These are phyloP conservation scores for Trichoderma simmonsii DNA, from an alignment of 2,329 filamentous ascomycete genomes.

Conservation along the genomic window DNA sequence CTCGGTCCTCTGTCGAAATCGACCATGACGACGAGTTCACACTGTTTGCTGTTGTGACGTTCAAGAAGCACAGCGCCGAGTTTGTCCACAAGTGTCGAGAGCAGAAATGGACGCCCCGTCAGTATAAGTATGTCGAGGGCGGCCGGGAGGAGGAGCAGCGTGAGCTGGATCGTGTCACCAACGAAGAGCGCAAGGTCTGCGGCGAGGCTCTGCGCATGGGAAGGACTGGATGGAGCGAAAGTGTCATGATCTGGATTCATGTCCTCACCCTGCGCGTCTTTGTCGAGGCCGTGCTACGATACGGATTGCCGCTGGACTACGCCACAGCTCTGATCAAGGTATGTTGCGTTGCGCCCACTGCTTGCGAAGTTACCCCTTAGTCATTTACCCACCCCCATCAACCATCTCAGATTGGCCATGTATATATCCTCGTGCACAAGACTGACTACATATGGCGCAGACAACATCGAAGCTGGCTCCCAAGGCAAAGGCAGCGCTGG, in stretches of 20 bases:
- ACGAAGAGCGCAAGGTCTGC: conserved; percentile 88
- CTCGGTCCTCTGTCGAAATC: conserved; percentile 76
- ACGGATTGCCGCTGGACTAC: conserved; percentile 88
- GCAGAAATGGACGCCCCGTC: conserved; percentile 89
- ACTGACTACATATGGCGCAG: conserved; percentile 43
- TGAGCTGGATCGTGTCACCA: conserved; percentile 77
- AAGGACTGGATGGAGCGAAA: conserved; percentile 91
- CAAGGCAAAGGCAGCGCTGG: conserved; percentile 75
- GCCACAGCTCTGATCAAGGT: conserved; percentile 83
- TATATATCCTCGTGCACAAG: background rate
- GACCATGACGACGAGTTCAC: conserved; percentile 86
- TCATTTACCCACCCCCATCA: background rate
- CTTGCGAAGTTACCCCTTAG: background rate
- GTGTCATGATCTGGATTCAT: conserved; percentile 94
- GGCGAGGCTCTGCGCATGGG: conserved; percentile 85
- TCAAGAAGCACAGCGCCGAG: conserved; percentile 85
- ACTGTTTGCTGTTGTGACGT: conserved; percentile 83
- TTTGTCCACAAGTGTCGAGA: conserved; percentile 92
- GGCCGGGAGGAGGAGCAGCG: conserved; percentile 84
- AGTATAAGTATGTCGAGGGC: conserved; percentile 90
- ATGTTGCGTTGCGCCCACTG: conserved; percentile 33
- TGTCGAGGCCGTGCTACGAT: conserved; percentile 95
- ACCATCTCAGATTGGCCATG: background rate
- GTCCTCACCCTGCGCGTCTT: conserved; percentile 88
- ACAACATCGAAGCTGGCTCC: conserved; percentile 77